Conservation (phyloP, 202 grass and related monocot genomes). For the Panicum hallii region DNA sequence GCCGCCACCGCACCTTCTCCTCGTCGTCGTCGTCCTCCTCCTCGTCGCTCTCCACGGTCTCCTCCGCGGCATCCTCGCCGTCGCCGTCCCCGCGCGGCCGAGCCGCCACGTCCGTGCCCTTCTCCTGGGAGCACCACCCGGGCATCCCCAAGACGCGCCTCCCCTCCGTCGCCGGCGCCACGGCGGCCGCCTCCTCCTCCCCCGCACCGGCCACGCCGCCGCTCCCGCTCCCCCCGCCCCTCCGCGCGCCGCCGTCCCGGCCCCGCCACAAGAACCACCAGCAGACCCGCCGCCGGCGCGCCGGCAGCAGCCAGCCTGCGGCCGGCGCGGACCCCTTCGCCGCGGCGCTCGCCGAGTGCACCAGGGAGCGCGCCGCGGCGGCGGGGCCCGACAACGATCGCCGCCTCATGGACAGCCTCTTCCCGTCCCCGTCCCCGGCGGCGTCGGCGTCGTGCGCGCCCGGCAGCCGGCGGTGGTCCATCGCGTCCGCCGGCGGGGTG, state of each 20-base stretch:
- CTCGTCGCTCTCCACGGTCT: constrained; percentile 31
- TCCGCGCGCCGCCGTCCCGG: constrained; percentile 23
- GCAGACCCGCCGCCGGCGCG: neutral
- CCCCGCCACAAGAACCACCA: neutral
- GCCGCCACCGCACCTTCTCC: constrained; percentile 36
- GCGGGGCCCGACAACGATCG: neutral
- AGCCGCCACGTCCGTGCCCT: constrained; percentile 58
- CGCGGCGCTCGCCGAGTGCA: constrained; percentile 69
- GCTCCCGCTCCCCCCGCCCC: constrained; percentile 64
- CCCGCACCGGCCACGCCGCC: constrained; percentile 40
- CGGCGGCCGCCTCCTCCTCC: neutral
- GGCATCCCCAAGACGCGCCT: constrained; percentile 72
- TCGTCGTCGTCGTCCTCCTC: neutral
- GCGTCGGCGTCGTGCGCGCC: neutral
- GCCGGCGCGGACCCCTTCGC: constrained; percentile 59
- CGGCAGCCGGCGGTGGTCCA: constrained; percentile 35
- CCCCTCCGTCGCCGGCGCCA: too few relatives aligned
- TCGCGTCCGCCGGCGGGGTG: neutral
- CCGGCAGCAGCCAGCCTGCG: neutral
- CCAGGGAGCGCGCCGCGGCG: constrained; percentile 41
- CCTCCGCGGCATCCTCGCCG: constrained; percentile 49
- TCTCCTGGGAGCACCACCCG: constrained; percentile 85
- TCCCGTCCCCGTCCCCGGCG: constrained; percentile 13
- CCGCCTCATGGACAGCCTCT: constrained; percentile 41
- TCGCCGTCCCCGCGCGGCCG: constrained; percentile 34